Conservation (phyloP, 345 rosid species). For the Populus simonii region DNA sequence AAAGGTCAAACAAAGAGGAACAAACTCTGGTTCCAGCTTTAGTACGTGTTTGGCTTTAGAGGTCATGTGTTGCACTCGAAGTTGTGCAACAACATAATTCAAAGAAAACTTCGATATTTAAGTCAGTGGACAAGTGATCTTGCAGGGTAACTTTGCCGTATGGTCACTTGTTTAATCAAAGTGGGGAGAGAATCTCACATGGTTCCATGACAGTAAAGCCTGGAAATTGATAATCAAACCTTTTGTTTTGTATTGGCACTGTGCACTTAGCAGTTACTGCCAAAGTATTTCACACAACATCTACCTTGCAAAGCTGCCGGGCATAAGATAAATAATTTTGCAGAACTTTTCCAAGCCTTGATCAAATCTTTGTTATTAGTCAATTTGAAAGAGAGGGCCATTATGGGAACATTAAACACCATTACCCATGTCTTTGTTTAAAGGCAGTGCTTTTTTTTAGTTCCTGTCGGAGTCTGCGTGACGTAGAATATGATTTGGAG, state of each 20-base stretch:
- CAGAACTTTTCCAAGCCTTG: not conserved
- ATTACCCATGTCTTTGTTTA: slow-evolving; percentile 8
- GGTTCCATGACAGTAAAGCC: slow-evolving; percentile 21
- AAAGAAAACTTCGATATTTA: not conserved
- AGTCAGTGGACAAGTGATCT: not conserved
- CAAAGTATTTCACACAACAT: not conserved
- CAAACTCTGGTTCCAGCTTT: not conserved
- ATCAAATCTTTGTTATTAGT: not conserved
- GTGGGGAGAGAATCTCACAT: slow-evolving; percentile 11
- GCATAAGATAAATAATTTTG: not conserved
- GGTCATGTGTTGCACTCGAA: not conserved
- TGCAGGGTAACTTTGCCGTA: not conserved
- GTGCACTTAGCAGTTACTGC: not conserved
- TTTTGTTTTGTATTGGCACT: not conserved
- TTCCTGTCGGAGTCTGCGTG: not conserved
- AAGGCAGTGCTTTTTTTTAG: not conserved
- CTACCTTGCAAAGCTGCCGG: not conserved
- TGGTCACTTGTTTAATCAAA: not conserved
- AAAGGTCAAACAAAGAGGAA: not conserved
- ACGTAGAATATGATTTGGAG: slow-evolving; percentile 5
- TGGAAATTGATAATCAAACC: not conserved
- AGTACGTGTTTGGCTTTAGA: too few species aligned
- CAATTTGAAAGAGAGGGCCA: not conserved
- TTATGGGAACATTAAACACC: not conserved
- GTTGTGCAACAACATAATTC: not conserved